Evolutionary conservation across 2,329 filamentous ascomycete species (phyloP), one percentile per base, ranked within the genome.

Genomic region (Botrytis medusae): DNA sequence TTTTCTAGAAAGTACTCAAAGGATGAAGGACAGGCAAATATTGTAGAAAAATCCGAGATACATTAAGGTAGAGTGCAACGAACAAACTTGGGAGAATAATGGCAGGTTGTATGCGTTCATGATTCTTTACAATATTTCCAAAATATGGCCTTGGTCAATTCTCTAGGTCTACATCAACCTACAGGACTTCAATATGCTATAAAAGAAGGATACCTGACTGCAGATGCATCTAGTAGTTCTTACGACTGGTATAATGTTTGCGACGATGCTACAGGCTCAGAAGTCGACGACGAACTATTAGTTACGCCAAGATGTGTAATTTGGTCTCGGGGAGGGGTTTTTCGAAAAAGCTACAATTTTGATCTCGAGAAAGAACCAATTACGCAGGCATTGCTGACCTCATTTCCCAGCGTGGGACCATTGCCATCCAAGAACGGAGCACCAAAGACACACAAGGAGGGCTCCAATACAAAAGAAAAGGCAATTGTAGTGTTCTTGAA

Each of bases 401-500:
- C 90, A 78, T 98, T 99, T 79, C 90, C 60, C 82, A 87, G 74
- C 83, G 81, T 78, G 72, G 78, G 77, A 73, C 78, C 76, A 60
- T 74, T 79, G 67, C 75, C 76, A 57, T 73, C 71, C 14, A 79
- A 78, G 59, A 74, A 74, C 34, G 75, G 71, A 48, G 77, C 74
- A 62, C 70, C 64, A 60, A 73, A 65, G 62, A 73, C 74, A 69
- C 75, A 78, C 71, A 84, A 74, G 79, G 81, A 42, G 75, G 72
- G 65, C 18, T 46, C 67, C 25, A 75, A 68, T 20, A 71, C 74
- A 18, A 79, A 75, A 69, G 87, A 88, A 60, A 87, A 91, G 79
- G 94, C 95, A 7, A 84, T 99, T 75, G 93, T 98, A 12, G 92
- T 99, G 68, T 92, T 98, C 77, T 88, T 99, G 77, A 95, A 93